Base-by-base conservation (phyloP, 2,329 filamentous ascomycete genomes). In the Cladosporium halotolerans region DNA sequence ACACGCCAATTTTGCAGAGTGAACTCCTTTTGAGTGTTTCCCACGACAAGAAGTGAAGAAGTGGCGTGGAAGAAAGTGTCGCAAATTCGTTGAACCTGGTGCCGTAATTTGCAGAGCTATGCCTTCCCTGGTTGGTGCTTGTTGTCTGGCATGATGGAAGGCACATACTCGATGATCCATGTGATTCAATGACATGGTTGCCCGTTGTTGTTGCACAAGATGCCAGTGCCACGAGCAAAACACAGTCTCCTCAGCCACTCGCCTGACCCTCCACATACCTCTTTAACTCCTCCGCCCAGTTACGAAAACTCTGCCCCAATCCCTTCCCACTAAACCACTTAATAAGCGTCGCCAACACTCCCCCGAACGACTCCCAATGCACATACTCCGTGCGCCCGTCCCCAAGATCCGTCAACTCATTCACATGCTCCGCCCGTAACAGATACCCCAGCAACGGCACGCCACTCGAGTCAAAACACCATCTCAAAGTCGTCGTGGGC, bases 341-440 rank as follows among this genome's bases (percentile, higher is more conserved):
- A 13, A 73, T 66, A 36, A 62, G 61, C 62, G 72, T 72, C 13
- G 70, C 73, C 47, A 71, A 40, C 53, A 68, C 63, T 6, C 75
- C 76, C 10, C 58, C 62, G 61, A 76, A 74, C 4, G 65, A 66
- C 62, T 76, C 72, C 75, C 75, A 77, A 54, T 71, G 75, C 52
- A 66, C 62, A 44, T 66, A 68, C n/a, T 59, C 58, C 61, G 63
- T 70, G 62, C 47, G 57, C 62, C 55, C 56, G 45, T 66, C 64
- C 33, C 66, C 66, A 6, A 67, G 62, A 53, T 73, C 72, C 16
- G 63, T 62, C 34, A 78, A 64, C 64, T 77, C 75, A 57, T 77
- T 74, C n/a, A 75, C 72, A 9, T 74, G 63, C 58, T 78, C 73
- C 31, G 71, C 69, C 46, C 62, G 67, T 49, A 77, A 53, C 14